A percentile compares a stretch with the other conserved stretches of the same genome.
These are phyloP conservation scores for Alternaria metachromatica DNA, from an alignment of 2,329 filamentous ascomycete genomes.

Conservation along the genomic window DNA sequence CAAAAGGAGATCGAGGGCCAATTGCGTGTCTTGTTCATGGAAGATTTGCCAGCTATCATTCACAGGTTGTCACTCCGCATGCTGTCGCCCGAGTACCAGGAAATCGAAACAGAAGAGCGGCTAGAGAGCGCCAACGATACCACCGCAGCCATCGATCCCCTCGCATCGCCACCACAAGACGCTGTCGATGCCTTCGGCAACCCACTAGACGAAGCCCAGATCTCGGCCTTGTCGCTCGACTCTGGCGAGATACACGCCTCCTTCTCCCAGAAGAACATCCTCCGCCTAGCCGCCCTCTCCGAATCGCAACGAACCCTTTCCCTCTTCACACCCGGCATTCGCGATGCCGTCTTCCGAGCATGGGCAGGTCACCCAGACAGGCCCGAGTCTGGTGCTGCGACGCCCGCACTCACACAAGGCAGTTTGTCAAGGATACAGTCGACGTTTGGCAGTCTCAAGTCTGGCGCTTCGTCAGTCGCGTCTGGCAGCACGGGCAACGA, in stretches of 20 bases:
- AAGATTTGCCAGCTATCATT: slow-evolving; percentile 95
- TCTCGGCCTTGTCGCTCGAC: slow-evolving; percentile 79
- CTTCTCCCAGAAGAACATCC: slow-evolving; percentile 93
- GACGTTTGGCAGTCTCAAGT: slow-evolving; percentile 57
- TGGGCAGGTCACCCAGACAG: slow-evolving; percentile 83
- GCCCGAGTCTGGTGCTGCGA: slow-evolving; percentile 60
- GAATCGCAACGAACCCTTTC: slow-evolving; percentile 91
- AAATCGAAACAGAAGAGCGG: slow-evolving; percentile 66
- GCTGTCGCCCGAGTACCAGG: slow-evolving; percentile 86
- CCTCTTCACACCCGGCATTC: slow-evolving; percentile 88
- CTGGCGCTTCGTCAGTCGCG: slow-evolving; percentile 41
- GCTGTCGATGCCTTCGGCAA: slow-evolving; percentile 83
- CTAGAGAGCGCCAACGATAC: slow-evolving; percentile 57
- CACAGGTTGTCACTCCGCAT: slow-evolving; percentile 87
- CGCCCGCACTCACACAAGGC: slow-evolving; percentile 52
- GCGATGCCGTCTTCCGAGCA: slow-evolving; percentile 88
- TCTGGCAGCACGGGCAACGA: slow-evolving; percentile 57
- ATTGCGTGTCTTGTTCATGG: slow-evolving; percentile 93
- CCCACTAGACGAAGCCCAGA: slow-evolving; percentile 74
- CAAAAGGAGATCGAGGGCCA: slow-evolving; percentile 96
- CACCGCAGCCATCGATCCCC: slow-evolving; percentile 74
- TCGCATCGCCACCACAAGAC: slow-evolving; percentile 80
- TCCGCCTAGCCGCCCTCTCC: slow-evolving; percentile 80
- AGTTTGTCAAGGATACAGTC: slow-evolving; percentile 57
- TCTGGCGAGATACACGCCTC: slow-evolving; percentile 83